phyloP scores from a whole-genome alignment of 345 rosid genomes.

The Durio zibethinus region DNA sequence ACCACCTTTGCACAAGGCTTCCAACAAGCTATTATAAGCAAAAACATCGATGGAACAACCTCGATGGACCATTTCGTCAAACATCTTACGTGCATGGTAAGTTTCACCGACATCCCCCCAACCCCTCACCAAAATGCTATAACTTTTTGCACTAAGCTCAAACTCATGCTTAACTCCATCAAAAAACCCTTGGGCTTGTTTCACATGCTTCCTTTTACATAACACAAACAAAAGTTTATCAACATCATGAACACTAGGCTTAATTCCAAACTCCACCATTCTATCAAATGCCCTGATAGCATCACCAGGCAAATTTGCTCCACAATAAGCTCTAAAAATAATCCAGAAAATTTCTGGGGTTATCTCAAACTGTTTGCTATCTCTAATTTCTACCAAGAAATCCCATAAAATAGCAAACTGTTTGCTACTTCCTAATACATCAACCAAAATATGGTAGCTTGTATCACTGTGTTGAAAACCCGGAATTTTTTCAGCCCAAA shows the following conservation, averaged over 20 bases:
- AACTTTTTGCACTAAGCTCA: slow-evolving; percentile 45
- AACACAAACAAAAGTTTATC: slow-evolving; percentile 58
- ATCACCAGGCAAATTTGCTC: slow-evolving; percentile 67
- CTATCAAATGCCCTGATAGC: slow-evolving; percentile 69
- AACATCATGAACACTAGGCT: slow-evolving; percentile 57
- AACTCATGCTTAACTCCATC: slow-evolving; percentile 41
- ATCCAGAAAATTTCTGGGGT: slow-evolving; percentile 60
- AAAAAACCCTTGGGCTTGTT: slow-evolving; percentile 53
- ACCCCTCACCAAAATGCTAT: slow-evolving; percentile 60
- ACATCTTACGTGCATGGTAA: slow-evolving; percentile 51
- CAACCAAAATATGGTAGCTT: slow-evolving; percentile 67
- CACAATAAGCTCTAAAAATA: slow-evolving; percentile 68
- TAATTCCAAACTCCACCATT: slow-evolving; percentile 76
- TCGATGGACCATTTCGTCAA: slow-evolving; percentile 64
- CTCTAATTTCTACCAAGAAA: slow-evolving; percentile 62
- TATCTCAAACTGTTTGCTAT: slow-evolving; percentile 37
- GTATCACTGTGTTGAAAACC: slow-evolving; percentile 53
- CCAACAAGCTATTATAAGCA: slow-evolving; percentile 66
- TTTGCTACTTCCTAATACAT: slow-evolving; percentile 56
- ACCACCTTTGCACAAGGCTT: slow-evolving; percentile 69
- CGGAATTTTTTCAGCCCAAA: slow-evolving; percentile 71
- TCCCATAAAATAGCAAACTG: slow-evolving; percentile 83
- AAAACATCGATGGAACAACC: slow-evolving; percentile 45
- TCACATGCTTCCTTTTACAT: slow-evolving; percentile 65
- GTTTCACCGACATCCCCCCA: slow-evolving; percentile 55